A percentile compares a stretch with the other conserved stretches of the same genome.
Evolutionary conservation across 176 grass and related monocot genomes (phyloP).

Genomic region (Rhynchospora pubera): DNA sequence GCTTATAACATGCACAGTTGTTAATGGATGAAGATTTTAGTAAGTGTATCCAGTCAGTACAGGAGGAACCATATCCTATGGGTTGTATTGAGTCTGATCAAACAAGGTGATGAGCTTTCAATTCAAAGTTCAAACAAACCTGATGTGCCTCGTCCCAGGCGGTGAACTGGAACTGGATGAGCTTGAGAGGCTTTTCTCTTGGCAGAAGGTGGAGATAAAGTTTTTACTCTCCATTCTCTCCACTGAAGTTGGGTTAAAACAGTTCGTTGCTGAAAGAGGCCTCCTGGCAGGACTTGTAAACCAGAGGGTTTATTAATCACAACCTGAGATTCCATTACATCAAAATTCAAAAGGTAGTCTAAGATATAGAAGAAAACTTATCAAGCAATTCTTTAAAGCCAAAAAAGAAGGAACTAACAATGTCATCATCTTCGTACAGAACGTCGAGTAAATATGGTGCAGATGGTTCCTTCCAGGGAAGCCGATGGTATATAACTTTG

Average conservation of each 20-base stretch:
- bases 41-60: background rate
- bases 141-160: slow-evolving; percentile 91
- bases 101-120: background rate
- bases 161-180: slow-evolving; percentile 83
- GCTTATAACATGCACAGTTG: background rate
- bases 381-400: background rate
- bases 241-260: slow-evolving; percentile 68
- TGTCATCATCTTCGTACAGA: slow-evolving; percentile 92
- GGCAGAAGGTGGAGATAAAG: slow-evolving; percentile 1
- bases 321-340: slow-evolving; percentile 35
- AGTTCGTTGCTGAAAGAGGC: slow-evolving; percentile 90
- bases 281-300: slow-evolving; percentile 92
- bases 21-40: background rate
- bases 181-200: slow-evolving; percentile 30
- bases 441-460: slow-evolving; percentile 63
- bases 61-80: background rate
- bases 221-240: slow-evolving; percentile 56
- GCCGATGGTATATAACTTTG: slow-evolving; percentile 64
- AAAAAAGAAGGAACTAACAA: slow-evolving; percentile 32
- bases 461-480: slow-evolving; percentile 71
- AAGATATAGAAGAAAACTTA: background rate
- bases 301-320: slow-evolving; percentile 85
- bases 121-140: slow-evolving; percentile 49
- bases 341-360: background rate
- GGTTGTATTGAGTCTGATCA: background rate